A percentile compares a stretch with the other conserved stretches of the same genome.
phyloP scores from a whole-genome alignment of 176 grass and related monocot genomes.

The Rhynchospora tenuis region DNA sequence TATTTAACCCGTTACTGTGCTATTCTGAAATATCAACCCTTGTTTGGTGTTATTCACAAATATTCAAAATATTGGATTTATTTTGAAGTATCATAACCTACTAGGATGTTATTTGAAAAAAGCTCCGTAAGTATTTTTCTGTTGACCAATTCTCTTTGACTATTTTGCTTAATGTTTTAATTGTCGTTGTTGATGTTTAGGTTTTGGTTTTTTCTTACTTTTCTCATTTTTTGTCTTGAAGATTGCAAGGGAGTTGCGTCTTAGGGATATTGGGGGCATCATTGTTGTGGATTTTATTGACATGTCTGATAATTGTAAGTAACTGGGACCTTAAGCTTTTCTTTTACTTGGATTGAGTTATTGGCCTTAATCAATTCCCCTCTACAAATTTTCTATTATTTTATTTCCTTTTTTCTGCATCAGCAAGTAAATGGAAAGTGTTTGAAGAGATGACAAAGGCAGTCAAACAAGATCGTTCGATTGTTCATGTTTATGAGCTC shows the following conservation, averaged over 20 bases:
- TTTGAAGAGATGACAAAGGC: conserved; percentile 90
- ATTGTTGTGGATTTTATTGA: conserved; percentile 98
- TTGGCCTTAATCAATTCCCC: neutral
- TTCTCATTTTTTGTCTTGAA: conserved; percentile 38
- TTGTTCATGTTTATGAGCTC: conserved; percentile 76
- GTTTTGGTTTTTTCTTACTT: neutral
- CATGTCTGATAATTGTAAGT: conserved; percentile 93
- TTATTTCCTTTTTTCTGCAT: conserved; percentile 22
- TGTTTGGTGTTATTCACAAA: neutral
- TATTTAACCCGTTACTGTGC: neutral
- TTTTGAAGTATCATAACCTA: neutral
- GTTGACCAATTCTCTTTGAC: no score
- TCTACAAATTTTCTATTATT: conserved; percentile 21
- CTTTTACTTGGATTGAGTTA: neutral
- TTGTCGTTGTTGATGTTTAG: neutral
- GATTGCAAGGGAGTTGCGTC: conserved; percentile 84
- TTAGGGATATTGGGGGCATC: conserved; percentile 94
- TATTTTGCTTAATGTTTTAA: neutral
- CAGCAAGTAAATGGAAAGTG: conserved; percentile 77
- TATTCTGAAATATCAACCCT: neutral
- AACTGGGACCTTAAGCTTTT: conserved; percentile 16
- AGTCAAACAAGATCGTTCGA: conserved; percentile 80
- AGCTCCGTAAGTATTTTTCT: neutral
- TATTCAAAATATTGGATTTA: neutral
- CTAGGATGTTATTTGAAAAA: neutral